Base-by-base conservation (phyloP, 2,329 filamentous ascomycete genomes). In the Cladophialophora exuberans region DNA sequence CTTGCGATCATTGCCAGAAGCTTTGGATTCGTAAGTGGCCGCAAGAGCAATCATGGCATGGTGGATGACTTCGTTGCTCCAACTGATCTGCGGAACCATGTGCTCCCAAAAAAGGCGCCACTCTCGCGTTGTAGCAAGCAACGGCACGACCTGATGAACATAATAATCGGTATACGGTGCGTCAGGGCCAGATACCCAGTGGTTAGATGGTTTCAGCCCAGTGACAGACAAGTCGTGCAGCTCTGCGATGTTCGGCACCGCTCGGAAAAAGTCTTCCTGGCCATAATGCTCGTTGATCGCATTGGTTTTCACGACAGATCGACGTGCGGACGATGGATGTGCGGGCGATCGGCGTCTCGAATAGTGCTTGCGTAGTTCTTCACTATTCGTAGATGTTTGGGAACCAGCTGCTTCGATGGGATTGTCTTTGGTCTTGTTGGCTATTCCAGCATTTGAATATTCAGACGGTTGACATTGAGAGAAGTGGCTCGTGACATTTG, bases 1-100 rank as follows among this genome's bases (percentile, higher is more conserved):
- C 20, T 46, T 42, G 6, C 54, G 47, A 41, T 57, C 42, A 15
- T 51, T 13, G 6, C 47, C 38, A 9, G 51, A 53, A 23, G 18
- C 51, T n/a, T 31, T 28, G 17, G 55, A 53, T 38, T 61, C 56
- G 33, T 42, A 59, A 2, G 55, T 44, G 5, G 53, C 45, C 13
- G 58, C 58, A 30, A 54, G 31, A 11, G 55, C 58, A 13, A 61
- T 35, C 52, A 61, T 50, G 10, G 55, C 58, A 49, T 61, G 55
- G 17, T 53, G 52, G 13, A 61, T 49, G 18, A 47, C 46, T 11
- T 41, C 26, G 23, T 54, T 48, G 4, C 44, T 17, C 52, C 56
- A 61, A 10, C 56, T 51, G 3, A 42, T 48, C 36, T 56, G 58
- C 23, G 58, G 58, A n/a, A 61, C 52, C 13, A 46, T 48, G 11